These are phyloP conservation scores for Psidium guajava DNA, from an alignment of 345 rosid species.

Conservation along the genomic window DNA sequence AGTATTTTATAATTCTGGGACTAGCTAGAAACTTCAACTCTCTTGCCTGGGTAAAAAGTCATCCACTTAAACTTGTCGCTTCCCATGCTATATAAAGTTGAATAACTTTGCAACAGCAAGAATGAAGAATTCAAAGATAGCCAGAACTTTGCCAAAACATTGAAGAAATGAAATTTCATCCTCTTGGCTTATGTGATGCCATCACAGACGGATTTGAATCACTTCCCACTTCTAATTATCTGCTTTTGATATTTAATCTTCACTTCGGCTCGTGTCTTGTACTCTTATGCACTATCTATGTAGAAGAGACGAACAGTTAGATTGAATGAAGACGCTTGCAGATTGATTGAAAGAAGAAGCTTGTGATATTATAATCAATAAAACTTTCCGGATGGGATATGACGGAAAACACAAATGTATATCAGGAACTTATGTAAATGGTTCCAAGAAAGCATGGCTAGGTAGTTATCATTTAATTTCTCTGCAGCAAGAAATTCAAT, in stretches of 20 bases:
- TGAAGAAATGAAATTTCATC: background rate
- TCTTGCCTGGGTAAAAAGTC: background rate
- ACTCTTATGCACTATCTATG: background rate
- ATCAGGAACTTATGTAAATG: background rate
- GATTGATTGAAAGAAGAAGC: background rate
- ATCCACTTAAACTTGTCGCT: background rate
- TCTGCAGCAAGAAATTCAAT: background rate
- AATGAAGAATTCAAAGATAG: background rate
- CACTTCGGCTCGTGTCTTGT: background rate
- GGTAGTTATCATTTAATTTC: constrained; percentile 6
- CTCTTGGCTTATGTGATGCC: background rate
- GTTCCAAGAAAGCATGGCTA: constrained; percentile 6
- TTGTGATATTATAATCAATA: background rate
- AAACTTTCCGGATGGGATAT: background rate
- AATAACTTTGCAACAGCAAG: background rate
- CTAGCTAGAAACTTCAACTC: background rate
- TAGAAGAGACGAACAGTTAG: background rate
- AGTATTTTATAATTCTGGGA: background rate
- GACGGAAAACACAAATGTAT: background rate
- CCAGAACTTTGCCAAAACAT: background rate
- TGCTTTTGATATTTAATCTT: background rate
- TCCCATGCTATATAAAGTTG: background rate
- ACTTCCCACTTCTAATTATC: background rate
- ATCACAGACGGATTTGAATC: no score
- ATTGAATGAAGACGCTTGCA: no score